A percentile compares a stretch with the other conserved stretches of the same genome.
phyloP scores from a whole-genome alignment of 2,329 filamentous ascomycete genomes.

The Biscogniauxia sp. region DNA sequence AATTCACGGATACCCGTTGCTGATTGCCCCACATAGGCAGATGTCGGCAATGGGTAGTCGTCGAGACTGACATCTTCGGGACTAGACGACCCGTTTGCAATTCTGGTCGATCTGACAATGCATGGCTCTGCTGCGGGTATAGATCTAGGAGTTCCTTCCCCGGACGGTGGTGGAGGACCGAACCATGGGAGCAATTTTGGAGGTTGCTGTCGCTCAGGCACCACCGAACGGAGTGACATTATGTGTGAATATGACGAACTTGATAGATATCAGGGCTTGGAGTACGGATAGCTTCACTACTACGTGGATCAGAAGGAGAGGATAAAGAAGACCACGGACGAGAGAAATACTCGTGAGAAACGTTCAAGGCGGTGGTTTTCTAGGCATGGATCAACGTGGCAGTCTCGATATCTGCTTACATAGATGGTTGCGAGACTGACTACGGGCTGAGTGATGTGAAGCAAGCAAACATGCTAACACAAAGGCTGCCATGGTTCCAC shows the following conservation, averaged over 20 bases:
- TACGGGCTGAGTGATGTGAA: neutral
- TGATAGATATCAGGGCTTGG: neutral
- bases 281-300: neutral
- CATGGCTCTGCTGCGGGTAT: neutral
- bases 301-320: neutral
- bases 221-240: neutral
- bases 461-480: neutral
- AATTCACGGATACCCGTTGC: neutral
- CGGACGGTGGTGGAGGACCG: neutral
- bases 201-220: neutral
- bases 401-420: neutral
- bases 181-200: neutral
- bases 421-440: neutral
- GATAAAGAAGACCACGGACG: neutral
- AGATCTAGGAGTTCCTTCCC: neutral
- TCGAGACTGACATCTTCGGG: neutral
- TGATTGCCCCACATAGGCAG: neutral
- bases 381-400: neutral
- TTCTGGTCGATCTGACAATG: neutral
- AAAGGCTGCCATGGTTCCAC: neutral
- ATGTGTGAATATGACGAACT: neutral
- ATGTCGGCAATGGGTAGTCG: neutral
- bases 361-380: neutral
- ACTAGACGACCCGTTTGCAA: neutral
- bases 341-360: neutral